Conservation (phyloP, 2,329 filamentous ascomycete species). For the Blastomyces percursus region DNA sequence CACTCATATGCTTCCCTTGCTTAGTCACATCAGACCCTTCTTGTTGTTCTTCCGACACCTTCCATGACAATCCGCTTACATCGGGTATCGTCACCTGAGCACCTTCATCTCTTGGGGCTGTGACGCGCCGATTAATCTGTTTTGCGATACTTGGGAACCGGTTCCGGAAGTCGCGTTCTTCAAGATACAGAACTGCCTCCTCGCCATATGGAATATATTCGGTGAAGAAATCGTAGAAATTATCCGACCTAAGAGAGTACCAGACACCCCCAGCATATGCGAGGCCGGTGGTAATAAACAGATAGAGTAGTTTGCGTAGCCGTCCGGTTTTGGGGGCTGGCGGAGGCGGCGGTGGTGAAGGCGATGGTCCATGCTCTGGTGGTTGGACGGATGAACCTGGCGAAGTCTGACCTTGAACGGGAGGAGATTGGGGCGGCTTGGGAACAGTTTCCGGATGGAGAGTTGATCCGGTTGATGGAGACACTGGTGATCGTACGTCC, state of each 20-base stretch:
- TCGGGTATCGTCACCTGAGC: conserved; percentile 71
- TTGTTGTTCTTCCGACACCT: conserved; percentile 53
- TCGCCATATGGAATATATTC: conserved; percentile 93
- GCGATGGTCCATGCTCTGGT: conserved; percentile 30
- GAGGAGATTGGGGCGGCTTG: conserved; percentile 35
- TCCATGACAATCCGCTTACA: conserved; percentile 76
- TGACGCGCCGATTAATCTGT: conserved; percentile 35
- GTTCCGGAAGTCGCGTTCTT: conserved; percentile 86
- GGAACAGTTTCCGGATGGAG: conserved; percentile 42
- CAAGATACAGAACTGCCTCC: conserved; percentile 86
- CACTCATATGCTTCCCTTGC: conserved; percentile 40
- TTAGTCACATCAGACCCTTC: conserved; percentile 48
- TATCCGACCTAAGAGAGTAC: conserved; percentile 88
- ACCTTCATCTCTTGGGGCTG: conserved; percentile 41
- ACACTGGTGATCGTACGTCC: conserved; percentile 24
- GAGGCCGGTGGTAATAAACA: conserved; percentile 64
- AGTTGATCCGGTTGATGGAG: conserved; percentile 36
- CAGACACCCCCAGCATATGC: conserved; percentile 82
- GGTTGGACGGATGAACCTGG: conserved; percentile 27
- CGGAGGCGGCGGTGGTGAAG: conserved; percentile 30
- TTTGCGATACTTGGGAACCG: conserved; percentile 55
- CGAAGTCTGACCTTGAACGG: conserved; percentile 25
- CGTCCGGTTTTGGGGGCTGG: conserved; percentile 53
- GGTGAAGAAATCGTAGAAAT: conserved; percentile 98
- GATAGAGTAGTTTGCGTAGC: conserved; percentile 64